These are phyloP conservation scores for Sonneratia alba DNA, from an alignment of 345 rosid species.

Conservation along the genomic window DNA sequence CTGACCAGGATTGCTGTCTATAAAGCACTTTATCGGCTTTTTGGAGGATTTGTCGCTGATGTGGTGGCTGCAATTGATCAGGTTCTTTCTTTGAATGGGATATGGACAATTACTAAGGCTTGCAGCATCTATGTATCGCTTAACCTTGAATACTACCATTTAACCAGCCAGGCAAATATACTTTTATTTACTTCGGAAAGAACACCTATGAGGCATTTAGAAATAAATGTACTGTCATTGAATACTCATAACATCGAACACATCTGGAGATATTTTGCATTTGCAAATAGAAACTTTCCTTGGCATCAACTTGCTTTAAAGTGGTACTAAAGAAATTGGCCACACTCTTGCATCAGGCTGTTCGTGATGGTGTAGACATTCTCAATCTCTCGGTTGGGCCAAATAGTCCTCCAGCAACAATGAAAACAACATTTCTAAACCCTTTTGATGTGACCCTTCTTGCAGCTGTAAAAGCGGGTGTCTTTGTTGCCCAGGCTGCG, in stretches of 20 bases:
- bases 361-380: slow-evolving; percentile 95
- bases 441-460: slow-evolving; percentile 97
- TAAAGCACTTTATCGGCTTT: slow-evolving; percentile 90
- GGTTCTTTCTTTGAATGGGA: slow-evolving; percentile 22
- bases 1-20: slow-evolving; percentile 36
- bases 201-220: not conserved
- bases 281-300: not conserved
- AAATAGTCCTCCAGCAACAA: slow-evolving; percentile 85
- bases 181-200: not conserved
- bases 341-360: slow-evolving; percentile 52
- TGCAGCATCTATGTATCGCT: not conserved
- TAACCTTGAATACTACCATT: not conserved
- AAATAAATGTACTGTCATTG: not conserved
- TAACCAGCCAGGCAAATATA: no score
- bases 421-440: slow-evolving; percentile 76
- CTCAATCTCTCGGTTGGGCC: slow-evolving; percentile 95
- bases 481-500: slow-evolving; percentile 95
- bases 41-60: slow-evolving; percentile 95
- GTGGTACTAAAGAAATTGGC: not conserved
- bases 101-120: not conserved
- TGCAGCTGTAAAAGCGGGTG: slow-evolving; percentile 95
- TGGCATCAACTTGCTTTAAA: not conserved
- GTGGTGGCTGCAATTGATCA: slow-evolving; percentile 99
- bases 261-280: not conserved
- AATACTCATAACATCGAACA: not conserved